Evolutionary conservation across 2,329 filamentous ascomycete genomes (phyloP).

Genomic region (Aspergillus pseudoviridinutans): DNA sequence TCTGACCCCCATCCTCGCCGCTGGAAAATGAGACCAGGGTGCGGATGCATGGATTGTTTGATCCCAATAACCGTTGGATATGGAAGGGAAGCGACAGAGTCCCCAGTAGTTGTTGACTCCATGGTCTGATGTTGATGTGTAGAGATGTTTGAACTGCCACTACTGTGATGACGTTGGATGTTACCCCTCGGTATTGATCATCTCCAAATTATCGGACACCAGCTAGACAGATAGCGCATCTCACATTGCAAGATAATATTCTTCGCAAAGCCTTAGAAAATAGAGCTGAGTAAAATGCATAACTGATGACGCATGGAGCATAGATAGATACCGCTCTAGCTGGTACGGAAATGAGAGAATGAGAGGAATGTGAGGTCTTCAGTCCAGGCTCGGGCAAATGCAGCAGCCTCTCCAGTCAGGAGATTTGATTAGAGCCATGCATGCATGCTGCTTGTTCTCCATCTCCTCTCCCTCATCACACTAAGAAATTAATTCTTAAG

Average conservation of each 20-base stretch:
- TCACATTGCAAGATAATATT: neutral
- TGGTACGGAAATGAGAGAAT: neutral
- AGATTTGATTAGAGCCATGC: neutral
- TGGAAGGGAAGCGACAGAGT: neutral
- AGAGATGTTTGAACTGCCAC: neutral
- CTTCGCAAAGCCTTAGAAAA: neutral
- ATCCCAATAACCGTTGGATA: neutral
- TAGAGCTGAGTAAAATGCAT: neutral
- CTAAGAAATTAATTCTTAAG: neutral
- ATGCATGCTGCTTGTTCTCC: neutral
- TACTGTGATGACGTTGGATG: neutral
- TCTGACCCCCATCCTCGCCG: neutral
- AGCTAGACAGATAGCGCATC: neutral
- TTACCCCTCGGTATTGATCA: neutral
- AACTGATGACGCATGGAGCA: neutral
- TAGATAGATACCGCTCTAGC: too few relatives aligned
- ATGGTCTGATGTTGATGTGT: neutral
- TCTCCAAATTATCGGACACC: neutral
- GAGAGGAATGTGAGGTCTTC: slow-evolving; percentile 3
- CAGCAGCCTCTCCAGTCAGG: neutral
- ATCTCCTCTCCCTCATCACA: neutral
- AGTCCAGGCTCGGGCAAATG: neutral
- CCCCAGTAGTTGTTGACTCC: neutral
- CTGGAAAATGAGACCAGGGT: neutral
- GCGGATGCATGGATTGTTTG: neutral